Evolutionary conservation across 2,329 filamentous ascomycete species (phyloP).

Genomic region (Aspergillus fijiensis): DNA sequence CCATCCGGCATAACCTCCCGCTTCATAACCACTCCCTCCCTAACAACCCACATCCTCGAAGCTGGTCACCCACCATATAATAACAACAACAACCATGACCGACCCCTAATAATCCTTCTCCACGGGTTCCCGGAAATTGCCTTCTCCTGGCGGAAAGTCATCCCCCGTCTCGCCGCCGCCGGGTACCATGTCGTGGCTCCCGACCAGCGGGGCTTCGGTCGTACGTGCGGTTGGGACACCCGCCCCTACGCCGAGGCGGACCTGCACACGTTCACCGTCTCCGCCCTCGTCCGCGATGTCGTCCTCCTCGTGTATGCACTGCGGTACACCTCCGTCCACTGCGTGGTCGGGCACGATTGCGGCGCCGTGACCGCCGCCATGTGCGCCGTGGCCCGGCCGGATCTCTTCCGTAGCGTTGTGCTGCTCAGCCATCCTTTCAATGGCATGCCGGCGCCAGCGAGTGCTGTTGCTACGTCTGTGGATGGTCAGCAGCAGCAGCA

Average conservation of each 20-base stretch:
- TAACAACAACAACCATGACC: constrained; percentile 33
- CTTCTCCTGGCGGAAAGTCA: constrained; percentile 67
- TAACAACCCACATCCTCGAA: constrained; percentile 63
- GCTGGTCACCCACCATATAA: constrained; percentile 42
- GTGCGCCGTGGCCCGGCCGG: constrained; percentile 62
- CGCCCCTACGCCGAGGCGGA: constrained; percentile 54
- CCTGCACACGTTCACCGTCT: constrained; percentile 57
- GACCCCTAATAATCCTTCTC: constrained; percentile 60
- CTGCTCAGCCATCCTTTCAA: constrained; percentile 67
- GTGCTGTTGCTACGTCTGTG: not conserved
- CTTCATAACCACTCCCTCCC: constrained; percentile 56
- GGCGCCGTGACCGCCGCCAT: constrained; percentile 61
- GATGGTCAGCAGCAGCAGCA: constrained; percentile 3
- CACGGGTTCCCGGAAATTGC: constrained; percentile 70
- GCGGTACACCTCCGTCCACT: constrained; percentile 58
- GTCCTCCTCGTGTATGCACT: constrained; percentile 61
- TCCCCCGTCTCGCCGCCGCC: constrained; percentile 57
- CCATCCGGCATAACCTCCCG: constrained; percentile 56
- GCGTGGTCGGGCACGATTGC: constrained; percentile 67
- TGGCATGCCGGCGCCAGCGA: constrained; percentile 46
- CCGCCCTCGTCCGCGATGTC: constrained; percentile 61
- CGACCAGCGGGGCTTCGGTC: constrained; percentile 67
- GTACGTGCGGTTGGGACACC: constrained; percentile 62
- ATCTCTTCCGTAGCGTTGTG: constrained; percentile 62
- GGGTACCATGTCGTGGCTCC: constrained; percentile 67